These are phyloP conservation scores for Debaryomycetaceae sp. DNA, from an alignment of 1,139 yeast genomes.

Conservation along the genomic window DNA sequence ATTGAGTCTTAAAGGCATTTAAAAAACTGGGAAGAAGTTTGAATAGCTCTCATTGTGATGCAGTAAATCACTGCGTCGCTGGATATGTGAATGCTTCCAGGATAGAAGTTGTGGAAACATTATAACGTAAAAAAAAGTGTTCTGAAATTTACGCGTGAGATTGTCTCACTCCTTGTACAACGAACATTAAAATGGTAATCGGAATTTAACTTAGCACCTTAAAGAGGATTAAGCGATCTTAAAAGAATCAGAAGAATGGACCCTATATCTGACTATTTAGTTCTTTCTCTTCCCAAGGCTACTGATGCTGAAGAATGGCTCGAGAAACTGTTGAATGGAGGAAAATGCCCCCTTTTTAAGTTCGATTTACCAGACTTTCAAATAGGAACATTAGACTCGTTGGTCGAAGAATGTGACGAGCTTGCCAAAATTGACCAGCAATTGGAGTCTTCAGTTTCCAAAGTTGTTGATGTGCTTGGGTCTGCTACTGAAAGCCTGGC, in stretches of 20 bases:
- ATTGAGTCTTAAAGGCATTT: too few relatives aligned
- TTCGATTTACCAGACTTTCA: constrained; percentile 83
- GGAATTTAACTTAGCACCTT: not conserved
- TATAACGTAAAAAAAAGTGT: too few relatives aligned
- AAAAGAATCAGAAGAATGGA: constrained; percentile 12
- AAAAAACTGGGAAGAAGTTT: too few relatives aligned
- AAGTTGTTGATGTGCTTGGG: constrained; percentile 70
- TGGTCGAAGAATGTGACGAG: constrained; percentile 90
- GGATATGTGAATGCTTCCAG: too few relatives aligned
- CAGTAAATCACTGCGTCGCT: too few relatives aligned
- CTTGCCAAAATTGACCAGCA: constrained; percentile 76
- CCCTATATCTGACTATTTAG: constrained; percentile 40
- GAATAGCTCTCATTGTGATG: too few relatives aligned
- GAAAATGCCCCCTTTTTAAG: constrained; percentile 37
- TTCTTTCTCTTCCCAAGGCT: constrained; percentile 53
- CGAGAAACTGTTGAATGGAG: constrained; percentile 42
- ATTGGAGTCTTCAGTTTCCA: constrained; percentile 62
- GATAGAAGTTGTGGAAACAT: too few relatives aligned
- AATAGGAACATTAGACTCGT: constrained; percentile 89
- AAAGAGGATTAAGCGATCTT: not conserved
- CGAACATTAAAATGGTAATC: not conserved
- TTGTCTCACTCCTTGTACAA: not conserved
- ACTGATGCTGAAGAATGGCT: constrained; percentile 44
- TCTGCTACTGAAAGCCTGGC: constrained; percentile 42
- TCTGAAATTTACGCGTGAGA: not conserved